These are phyloP conservation scores for Protomyces pachydermus DNA, from an alignment of 1,139 yeast genomes.

Conservation along the genomic window DNA sequence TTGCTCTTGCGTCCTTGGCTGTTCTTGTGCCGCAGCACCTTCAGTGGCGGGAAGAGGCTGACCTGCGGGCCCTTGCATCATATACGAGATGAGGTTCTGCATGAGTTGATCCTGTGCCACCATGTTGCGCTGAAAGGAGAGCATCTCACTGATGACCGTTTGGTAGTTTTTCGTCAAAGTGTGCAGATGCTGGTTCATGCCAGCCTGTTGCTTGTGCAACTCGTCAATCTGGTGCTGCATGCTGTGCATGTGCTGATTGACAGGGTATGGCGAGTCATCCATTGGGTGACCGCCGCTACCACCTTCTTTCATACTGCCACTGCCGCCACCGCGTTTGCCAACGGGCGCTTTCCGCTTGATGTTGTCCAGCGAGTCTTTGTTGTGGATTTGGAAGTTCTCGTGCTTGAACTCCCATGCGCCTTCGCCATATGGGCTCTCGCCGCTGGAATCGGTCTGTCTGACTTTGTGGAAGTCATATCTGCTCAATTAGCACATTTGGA, in stretches of 20 bases:
- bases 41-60: not conserved
- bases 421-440: constrained; percentile 57
- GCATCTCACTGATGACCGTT: constrained; percentile 45
- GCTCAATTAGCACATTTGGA: not conserved
- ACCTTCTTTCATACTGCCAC: not conserved
- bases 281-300: not conserved
- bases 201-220: constrained; percentile 45
- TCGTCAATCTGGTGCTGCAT: constrained; percentile 48
- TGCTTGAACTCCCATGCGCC: constrained; percentile 94
- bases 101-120: constrained; percentile 27
- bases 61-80: not conserved
- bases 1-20: constrained; percentile 12
- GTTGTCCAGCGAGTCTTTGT: constrained; percentile 65
- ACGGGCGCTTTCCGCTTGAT: constrained; percentile 47
- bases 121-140: constrained; percentile 27
- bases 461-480: constrained; percentile 90
- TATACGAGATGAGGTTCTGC: constrained; percentile 25
- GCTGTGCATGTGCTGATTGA: constrained; percentile 34
- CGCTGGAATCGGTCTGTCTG: constrained; percentile 45
- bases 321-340: constrained; percentile 31
- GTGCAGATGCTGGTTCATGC: constrained; percentile 46
- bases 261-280: not conserved
- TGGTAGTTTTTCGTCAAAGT: constrained; percentile 55
- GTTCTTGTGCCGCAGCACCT: not conserved
- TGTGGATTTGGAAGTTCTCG: constrained; percentile 73